phyloP scores from a whole-genome alignment of 1,284 basidiomycete genomes.

The Leccinum huronense region DNA sequence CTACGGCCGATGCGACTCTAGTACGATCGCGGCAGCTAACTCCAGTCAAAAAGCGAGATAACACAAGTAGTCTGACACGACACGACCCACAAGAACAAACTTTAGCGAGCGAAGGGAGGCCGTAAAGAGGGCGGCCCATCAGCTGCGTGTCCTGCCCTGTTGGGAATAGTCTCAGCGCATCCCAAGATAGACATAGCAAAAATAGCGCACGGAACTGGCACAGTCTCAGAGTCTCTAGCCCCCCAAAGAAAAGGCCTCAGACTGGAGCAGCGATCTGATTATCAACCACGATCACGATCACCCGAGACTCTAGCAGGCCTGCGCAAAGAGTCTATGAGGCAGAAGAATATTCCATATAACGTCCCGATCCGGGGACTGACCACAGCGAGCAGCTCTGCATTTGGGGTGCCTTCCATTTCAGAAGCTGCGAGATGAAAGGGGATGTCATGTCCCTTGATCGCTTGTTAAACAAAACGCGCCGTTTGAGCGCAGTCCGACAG shows the following conservation, averaged over 20 bases:
- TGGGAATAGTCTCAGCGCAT: constrained; percentile 15
- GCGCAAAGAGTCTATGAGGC: constrained; percentile 14
- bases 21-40: constrained; percentile 10
- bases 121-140: constrained; percentile 35
- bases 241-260: constrained; percentile 4
- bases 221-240: constrained; percentile 6
- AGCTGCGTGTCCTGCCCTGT: constrained; percentile 30
- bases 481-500: constrained; percentile 27
- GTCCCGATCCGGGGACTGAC: constrained; percentile 12
- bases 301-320: neutral
- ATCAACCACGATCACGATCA: constrained; percentile 16
- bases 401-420: constrained; percentile 34
- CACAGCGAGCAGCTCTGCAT: constrained; percentile 17
- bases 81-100: constrained; percentile 13
- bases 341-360: constrained; percentile 21
- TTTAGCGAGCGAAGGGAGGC: constrained; percentile 24
- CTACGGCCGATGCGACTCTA: constrained; percentile 11
- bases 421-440: constrained; percentile 34
- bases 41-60: constrained; percentile 24
- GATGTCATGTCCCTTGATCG: constrained; percentile 35
- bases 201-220: constrained; percentile 2
- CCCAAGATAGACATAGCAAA: constrained; percentile 28
- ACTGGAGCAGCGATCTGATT: constrained; percentile 1
- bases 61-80: constrained; percentile 6
- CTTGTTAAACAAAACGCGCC: constrained; percentile 24